phyloP scores from a whole-genome alignment of 176 grass and related monocot species.

The Thalia dealbata region DNA sequence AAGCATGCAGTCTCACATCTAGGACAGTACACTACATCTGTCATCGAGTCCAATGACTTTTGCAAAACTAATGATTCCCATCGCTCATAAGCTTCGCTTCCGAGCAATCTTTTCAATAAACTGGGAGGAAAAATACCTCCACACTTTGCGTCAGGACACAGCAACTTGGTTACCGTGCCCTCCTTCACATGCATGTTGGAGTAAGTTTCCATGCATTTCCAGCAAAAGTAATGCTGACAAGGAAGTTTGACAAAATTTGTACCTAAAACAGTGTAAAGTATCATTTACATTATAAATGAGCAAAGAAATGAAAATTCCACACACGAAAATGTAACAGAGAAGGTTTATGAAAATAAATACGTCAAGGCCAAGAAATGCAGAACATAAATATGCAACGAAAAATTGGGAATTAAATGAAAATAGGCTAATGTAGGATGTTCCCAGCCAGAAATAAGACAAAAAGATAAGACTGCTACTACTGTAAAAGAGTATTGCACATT shows the following conservation, averaged over 20 bases:
- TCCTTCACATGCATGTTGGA: slow-evolving; percentile 59
- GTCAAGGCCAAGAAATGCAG: too few relatives aligned
- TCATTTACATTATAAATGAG: neutral
- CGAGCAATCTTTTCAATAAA: slow-evolving; percentile 57
- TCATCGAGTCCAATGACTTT: slow-evolving; percentile 64
- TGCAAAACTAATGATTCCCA: slow-evolving; percentile 67
- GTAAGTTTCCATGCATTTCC: slow-evolving; percentile 70
- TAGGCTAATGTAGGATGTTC: neutral
- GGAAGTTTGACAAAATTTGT: slow-evolving; percentile 60
- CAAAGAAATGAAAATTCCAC: neutral
- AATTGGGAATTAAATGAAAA: too few relatives aligned
- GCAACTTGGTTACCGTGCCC: slow-evolving; percentile 57
- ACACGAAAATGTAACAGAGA: neutral
- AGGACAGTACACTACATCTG: slow-evolving; percentile 64
- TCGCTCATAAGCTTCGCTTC: slow-evolving; percentile 48
- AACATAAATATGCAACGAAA: too few relatives aligned
- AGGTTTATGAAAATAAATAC: too few relatives aligned
- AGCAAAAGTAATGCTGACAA: slow-evolving; percentile 73
- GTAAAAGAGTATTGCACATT: neutral
- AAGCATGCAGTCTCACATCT: slow-evolving; percentile 77
- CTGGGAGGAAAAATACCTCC: slow-evolving; percentile 42
- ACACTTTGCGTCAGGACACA: slow-evolving; percentile 63
- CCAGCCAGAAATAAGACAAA: neutral
- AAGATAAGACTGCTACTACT: neutral
- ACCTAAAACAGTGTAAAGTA: slow-evolving; percentile 33